Percentiles rank a stretch among this genome's conserved stretches.
These are phyloP conservation scores for Verticillium tricorpus DNA, from an alignment of 2,329 filamentous ascomycete species.

Conservation along the genomic window DNA sequence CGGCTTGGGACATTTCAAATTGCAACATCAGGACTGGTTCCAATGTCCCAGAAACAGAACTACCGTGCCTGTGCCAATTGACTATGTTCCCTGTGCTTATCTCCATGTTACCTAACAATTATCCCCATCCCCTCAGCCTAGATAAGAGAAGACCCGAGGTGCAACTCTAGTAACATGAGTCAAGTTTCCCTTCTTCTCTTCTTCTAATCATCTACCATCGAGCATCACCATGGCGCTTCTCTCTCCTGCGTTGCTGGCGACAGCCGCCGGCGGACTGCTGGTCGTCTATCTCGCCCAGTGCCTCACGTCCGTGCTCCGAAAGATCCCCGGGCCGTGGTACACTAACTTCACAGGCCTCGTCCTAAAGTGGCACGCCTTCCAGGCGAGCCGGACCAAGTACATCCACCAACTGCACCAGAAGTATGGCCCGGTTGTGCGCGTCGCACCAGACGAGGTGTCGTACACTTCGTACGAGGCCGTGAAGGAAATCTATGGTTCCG, in stretches of 20 bases:
- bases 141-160: not conserved
- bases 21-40: not conserved
- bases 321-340: conserved; percentile 42
- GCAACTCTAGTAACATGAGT: not conserved
- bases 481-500: conserved; percentile 59
- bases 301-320: conserved; percentile 31
- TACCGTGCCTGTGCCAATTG: not conserved
- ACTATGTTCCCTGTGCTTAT: not conserved
- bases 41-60: not conserved
- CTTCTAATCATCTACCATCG: not conserved
- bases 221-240: conserved; percentile 13
- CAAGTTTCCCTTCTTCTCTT: not conserved
- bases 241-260: conserved; percentile 12
- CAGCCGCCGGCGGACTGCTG: conserved; percentile 5
- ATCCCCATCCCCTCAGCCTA: not conserved
- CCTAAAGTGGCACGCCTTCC: conserved; percentile 54
- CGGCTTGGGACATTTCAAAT: not conserved
- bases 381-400: conserved; percentile 46
- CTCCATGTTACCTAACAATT: not conserved
- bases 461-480: conserved; percentile 52
- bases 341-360: conserved; percentile 46
- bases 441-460: conserved; percentile 55
- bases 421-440: conserved; percentile 54
- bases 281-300: conserved; percentile 13
- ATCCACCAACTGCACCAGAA: conserved; percentile 49